phyloP scores from a whole-genome alignment of 2,329 filamentous ascomycete genomes.

The Aspergillus chevalieri region DNA sequence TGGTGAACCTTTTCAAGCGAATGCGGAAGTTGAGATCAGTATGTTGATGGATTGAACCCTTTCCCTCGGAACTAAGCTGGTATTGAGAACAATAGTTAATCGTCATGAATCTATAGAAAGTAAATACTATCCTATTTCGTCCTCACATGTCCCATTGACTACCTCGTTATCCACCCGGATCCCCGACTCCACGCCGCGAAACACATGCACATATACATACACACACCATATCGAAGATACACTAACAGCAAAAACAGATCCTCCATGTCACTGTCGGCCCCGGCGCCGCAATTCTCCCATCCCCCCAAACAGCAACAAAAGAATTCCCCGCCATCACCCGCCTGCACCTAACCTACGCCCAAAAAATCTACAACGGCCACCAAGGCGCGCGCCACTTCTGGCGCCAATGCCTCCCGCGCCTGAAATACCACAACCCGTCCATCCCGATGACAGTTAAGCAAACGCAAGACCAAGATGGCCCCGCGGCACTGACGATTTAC shows the following conservation, averaged over 20 bases:
- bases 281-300: constrained; percentile 73
- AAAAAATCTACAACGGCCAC: constrained; percentile 36
- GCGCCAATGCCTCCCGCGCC: constrained; percentile 69
- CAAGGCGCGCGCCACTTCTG: constrained; percentile 71
- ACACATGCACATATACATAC: neutral
- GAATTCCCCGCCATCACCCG: constrained; percentile 36
- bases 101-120: constrained; percentile 15
- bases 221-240: neutral
- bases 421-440: constrained; percentile 91
- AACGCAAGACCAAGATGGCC: constrained; percentile 46
- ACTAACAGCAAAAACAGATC: constrained; percentile 47
- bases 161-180: neutral
- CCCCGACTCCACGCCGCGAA: constrained; percentile 1
- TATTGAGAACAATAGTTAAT: constrained; percentile 3
- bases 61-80: neutral
- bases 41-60: constrained; percentile 30
- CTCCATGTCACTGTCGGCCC: constrained; percentile 71
- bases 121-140: constrained; percentile 12
- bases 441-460: constrained; percentile 78
- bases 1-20: constrained; percentile 53
- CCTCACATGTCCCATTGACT: neutral
- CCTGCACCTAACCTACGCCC: constrained; percentile 40
- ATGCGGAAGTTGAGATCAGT: constrained; percentile 69
- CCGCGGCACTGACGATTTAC: constrained; percentile 37
- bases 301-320: constrained; percentile 21